Conservation (phyloP, 805 yeast genomes). For the Saccharomyces kudriavzevii region DNA sequence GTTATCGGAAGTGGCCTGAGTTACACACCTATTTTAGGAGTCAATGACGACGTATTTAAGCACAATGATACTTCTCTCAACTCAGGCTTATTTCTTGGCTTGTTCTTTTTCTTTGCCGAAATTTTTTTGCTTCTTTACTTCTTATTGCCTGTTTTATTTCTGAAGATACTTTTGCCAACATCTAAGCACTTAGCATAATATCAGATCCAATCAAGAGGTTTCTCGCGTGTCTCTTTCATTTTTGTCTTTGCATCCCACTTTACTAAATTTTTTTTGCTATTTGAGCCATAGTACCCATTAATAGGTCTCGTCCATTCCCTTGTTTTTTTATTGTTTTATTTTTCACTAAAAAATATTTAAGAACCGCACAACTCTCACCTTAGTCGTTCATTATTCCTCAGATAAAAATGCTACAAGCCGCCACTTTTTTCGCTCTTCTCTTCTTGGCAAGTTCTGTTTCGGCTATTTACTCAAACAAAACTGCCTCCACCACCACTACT, state of each 20-base stretch:
- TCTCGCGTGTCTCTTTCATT: neutral
- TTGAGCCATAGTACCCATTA: conserved; percentile 4
- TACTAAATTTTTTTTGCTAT: neutral
- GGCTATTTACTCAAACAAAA: conserved; percentile 15
- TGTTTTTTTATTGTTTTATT: neutral
- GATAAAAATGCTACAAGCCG: neutral
- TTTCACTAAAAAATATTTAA: conserved; percentile 6
- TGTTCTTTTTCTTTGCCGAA: neutral
- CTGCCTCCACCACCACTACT: conserved; percentile 10
- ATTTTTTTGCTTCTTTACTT: neutral
- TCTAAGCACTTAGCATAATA: neutral
- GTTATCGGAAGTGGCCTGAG: neutral
- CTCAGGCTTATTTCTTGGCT: neutral
- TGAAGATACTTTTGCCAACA: neutral
- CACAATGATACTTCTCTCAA: neutral
- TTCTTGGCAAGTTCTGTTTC: conserved; percentile 5
- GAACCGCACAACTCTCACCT: conserved; percentile 3
- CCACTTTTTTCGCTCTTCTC: conserved; percentile 1
- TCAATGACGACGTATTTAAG: neutral
- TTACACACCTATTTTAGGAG: neutral
- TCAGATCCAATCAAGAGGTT: neutral
- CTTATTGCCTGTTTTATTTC: neutral
- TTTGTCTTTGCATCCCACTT: neutral
- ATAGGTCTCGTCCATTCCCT: conserved; percentile 20
- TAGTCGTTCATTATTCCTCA: conserved; percentile 6